Base-by-base conservation (phyloP, 2,329 filamentous ascomycete genomes). In the Aotearoamyces nothofagi region DNA sequence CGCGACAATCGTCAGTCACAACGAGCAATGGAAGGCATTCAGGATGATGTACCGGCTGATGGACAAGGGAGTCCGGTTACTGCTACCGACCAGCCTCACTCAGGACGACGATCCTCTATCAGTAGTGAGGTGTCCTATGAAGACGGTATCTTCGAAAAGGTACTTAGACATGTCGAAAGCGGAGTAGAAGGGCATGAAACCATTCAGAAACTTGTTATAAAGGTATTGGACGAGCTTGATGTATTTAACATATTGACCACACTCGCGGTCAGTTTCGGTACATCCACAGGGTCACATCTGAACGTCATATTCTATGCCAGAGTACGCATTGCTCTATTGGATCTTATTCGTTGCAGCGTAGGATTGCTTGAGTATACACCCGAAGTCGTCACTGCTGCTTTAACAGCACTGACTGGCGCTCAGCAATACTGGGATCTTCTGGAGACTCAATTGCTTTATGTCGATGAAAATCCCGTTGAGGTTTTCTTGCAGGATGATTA, bases 401-500 rank as follows among this genome's bases (percentile, higher is more conserved):
- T 55, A 19, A 39, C 45, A 22, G 30, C 38, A 22, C 30, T 50
- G 9, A 36, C 33, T 22, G 47, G 43, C 10, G 45, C 43, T 9
- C 37, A 45, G 23, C 34, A 35, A 22, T 51, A 49, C 26, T 52
- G 49, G 49, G 41, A 48, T 22, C 15, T 42, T n/a, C 29, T 39
- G 15, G 36, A 48, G 19, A 34, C 37, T 10, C 36, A 38, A 19
- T 17, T 34, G 9, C 36, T 38, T 15, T 23, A 28, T 9, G 29
- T 34, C 15, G 31, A 33, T 10, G 38, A 40, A 17, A 27, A 41
- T 17, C 38, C 66, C 9, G 57, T 60, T n/a, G 50, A 52, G n/a
- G 54, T 56, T 12, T 69, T 72, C 39, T 49, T 63, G 22, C 47
- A 57, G 13, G 49, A 58, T 24, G 44, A 57, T n/a, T 51, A 73